Evolutionary conservation across 225 moss, liverwort and hornwort species (phyloP).

Genomic region (Bryum argenteum): DNA sequence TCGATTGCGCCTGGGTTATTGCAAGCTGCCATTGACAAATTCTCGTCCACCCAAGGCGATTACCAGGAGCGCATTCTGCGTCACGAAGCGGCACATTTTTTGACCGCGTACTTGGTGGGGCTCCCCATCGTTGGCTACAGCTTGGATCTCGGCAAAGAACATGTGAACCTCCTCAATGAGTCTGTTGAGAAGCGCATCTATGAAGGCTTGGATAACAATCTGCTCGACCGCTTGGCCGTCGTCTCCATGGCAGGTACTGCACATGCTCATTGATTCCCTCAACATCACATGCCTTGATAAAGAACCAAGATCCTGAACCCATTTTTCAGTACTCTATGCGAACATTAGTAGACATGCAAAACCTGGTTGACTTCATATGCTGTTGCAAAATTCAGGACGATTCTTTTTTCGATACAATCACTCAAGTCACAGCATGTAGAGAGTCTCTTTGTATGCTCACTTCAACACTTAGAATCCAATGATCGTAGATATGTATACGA

Average conservation of each 20-base stretch:
- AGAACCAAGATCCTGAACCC: background rate
- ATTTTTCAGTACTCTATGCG: background rate
- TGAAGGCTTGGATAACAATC: slow-evolving; percentile 66
- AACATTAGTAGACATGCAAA: no score
- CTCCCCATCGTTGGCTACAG: slow-evolving; percentile 86
- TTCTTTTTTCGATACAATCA: no score
- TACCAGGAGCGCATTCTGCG: slow-evolving; percentile 77
- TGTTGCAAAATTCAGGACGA: no score
- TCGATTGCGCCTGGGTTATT: slow-evolving; percentile 84
- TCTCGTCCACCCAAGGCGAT: slow-evolving; percentile 73
- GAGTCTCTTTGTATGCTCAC: no score
- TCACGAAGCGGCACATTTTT: slow-evolving; percentile 94
- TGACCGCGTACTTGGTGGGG: slow-evolving; percentile 92
- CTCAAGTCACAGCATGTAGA: no score
- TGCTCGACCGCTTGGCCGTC: slow-evolving; percentile 90
- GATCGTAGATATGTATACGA: background rate
- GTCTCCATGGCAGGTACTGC: slow-evolving; percentile 89
- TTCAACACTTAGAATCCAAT: no score
- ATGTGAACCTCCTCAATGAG: slow-evolving; percentile 81
- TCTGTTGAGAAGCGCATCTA: slow-evolving; percentile 85
- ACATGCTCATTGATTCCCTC: background rate
- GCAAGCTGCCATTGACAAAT: slow-evolving; percentile 74
- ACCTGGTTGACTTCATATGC: no score
- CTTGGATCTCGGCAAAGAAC: slow-evolving; percentile 92
- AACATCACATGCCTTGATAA: no score